Base-by-base conservation (phyloP, 768 basidiomycete genomes). In the Exsudoporus frostii region DNA sequence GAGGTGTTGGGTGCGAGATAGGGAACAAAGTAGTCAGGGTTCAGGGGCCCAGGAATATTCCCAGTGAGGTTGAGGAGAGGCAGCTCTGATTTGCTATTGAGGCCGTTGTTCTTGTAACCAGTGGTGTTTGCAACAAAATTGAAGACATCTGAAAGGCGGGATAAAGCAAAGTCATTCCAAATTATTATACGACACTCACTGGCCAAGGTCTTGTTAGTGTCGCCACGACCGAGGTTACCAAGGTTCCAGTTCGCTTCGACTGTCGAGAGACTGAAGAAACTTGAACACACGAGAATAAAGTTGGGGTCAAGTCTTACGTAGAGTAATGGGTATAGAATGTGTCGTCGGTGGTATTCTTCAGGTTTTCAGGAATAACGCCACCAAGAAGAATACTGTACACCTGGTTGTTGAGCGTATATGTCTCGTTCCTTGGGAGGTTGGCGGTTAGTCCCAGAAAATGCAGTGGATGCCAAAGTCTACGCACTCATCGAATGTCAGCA, bases 321-420 rank as follows among this genome's bases (percentile, higher is more conserved):
- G 81, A 82, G 68, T 82, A 84, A 65, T 85, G 83, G 1, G 77
- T 78, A 68, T 84, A 85, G 71, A 74, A 82, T 3, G 73, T 76
- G 36, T 67, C 50, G 65, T 84, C 83, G 27, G 65, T 72, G 13
- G 75, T 80, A n/a, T 76, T 77, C 11, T 63, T 59, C 40, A 79
- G 63, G 11, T 67, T 45, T 8, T 57, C 44, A 1, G 82, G 82
- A 33, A 84, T 58, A 25, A 69, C 79, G 11, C 65, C 67, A 36
- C 78, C 76, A 14, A 78, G 71, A 17, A 80, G 71, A 43, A 81
- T 38, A 7, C 73, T 62, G 49, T 69, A 74, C 51, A 84, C 68
- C 13, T 64, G 70, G 67, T 84, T 84, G 61, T 77, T 77, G 33
- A 67, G 56, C 7, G 62, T 51, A 40, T 67, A 63, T 0, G 64